Evolutionary conservation across 176 grass and related monocot species (phyloP), one percentile per base, ranked within the genome.

Genomic region (Urochloa ruziziensis): DNA sequence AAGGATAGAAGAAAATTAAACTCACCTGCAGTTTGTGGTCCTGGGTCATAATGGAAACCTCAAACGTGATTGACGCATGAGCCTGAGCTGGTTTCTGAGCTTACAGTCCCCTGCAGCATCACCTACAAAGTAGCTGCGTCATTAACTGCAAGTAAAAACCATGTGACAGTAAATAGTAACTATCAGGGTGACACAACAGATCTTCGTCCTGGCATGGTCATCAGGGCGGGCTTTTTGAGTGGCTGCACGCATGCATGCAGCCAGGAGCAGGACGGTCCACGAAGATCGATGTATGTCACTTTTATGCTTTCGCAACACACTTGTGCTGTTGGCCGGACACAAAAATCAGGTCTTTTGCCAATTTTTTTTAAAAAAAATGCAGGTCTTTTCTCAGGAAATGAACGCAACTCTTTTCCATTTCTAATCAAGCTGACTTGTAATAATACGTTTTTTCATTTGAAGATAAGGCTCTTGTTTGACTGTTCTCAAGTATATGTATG

Each of bases 91-190:
- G 9, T 27, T 5, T 19, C 47, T 40, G 63, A 29, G 56, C 34
- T 25, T 42, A 54, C 35, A 11, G 24, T 1, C 7, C n/a, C 33
- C 54, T 61, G 74, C 74, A 43, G 19, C 74, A 77, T 77, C 64
- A 68, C 73, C 64, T 57, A 81, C 62, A 80, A 68, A 70, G 64
- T 81, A 70, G 49, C 79, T 70, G 79, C 79, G 34, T 57, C 52
- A 69, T 42, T 70, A 67, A 81, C 34, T 69, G 79, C 64, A 15
- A 28, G n/a, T 56, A 54, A 80, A 80, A 54, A 37, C 14, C 62
- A 67, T 37, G 39, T 37, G 78, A 53, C 62, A 37, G 78, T 80
- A 80, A 80, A 80, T 61, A 15, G 39, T 67, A 9, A 66, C 33
- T 15, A 80, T 51, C 27, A 66, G 44, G 67, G 62, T 39, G 28